phyloP scores from a whole-genome alignment of 108 stramenopile genomes.

The Cyclotella choctawhatcheeana region DNA sequence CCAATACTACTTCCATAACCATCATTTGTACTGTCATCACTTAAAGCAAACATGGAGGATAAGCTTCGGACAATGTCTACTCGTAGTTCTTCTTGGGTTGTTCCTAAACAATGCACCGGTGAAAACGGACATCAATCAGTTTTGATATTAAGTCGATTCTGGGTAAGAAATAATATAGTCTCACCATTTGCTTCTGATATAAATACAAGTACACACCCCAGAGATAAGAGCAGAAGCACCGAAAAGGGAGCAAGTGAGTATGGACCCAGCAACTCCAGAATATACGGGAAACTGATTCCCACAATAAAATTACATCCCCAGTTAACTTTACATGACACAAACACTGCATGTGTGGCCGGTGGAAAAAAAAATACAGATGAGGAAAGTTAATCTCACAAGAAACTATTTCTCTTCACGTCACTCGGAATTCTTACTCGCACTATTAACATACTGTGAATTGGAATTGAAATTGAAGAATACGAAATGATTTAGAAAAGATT shows the following conservation, averaged over 20 bases:
- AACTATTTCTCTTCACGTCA: too few relatives aligned
- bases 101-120: conserved; percentile 11
- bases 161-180: too few relatives aligned
- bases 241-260: conserved; percentile 91
- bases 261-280: conserved; percentile 67
- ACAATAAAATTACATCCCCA: conserved; percentile 95
- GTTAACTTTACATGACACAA: conserved; percentile 30
- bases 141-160: too few relatives aligned
- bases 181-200: conserved; percentile 87
- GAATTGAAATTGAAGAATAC: background rate
- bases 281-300: conserved; percentile 88
- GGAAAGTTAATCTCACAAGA: too few relatives aligned
- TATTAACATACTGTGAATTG: conserved; percentile 75
- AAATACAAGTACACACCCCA: conserved; percentile 58
- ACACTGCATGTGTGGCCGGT: conserved; percentile 28
- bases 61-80: conserved; percentile 51
- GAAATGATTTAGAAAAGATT: background rate
- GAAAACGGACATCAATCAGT: background rate
- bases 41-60: conserved; percentile 25
- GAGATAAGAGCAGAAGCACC: conserved; percentile 54
- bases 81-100: conserved; percentile 69
- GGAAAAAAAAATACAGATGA: too few relatives aligned
- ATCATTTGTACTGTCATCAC: conserved; percentile 28
- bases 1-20: background rate
- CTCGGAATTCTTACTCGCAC: conserved; percentile 66